Percentiles rank a stretch among this genome's conserved stretches.
Conservation (phyloP, 2,329 filamentous ascomycete genomes). For the Chrysoporthe cubensis region DNA sequence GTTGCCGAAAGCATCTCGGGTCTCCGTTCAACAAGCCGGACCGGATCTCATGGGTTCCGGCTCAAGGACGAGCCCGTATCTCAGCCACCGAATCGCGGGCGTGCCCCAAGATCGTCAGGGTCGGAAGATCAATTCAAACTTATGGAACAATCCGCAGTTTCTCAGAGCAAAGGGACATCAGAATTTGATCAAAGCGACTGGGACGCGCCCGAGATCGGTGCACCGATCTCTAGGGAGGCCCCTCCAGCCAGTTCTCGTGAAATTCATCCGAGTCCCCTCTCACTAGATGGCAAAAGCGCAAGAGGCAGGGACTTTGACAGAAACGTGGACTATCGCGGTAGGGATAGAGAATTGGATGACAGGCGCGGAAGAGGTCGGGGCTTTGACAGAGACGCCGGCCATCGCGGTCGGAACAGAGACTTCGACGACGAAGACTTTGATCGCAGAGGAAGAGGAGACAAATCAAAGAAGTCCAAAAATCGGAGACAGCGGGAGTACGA, state of each 20-base stretch:
- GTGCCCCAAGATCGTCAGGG: not conserved
- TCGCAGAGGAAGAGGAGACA: constrained; percentile 10
- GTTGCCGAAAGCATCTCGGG: not conserved
- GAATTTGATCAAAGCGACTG: not conserved
- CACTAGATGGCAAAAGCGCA: not conserved
- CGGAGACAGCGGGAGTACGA: constrained; percentile 34
- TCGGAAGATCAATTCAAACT: constrained; percentile 3
- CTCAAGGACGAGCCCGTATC: not conserved
- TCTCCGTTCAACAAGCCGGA: not conserved
- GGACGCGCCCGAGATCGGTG: not conserved
- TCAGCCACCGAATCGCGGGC: not conserved
- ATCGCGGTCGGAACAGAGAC: constrained; percentile 24
- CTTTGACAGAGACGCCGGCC: not conserved
- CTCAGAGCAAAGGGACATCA: not conserved
- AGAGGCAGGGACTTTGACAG: not conserved
- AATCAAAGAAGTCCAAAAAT: constrained; percentile 15
- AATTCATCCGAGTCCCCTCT: not conserved
- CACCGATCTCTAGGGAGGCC: not conserved
- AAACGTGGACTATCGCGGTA: constrained; percentile 10
- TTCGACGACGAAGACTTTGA: not conserved
- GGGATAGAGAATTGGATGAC: constrained; percentile 19
- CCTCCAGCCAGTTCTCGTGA: not conserved
- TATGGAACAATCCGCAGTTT: constrained; percentile 1
- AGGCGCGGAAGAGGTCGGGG: not conserved
- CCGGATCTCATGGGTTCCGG: not conserved